phyloP scores from a whole-genome alignment of 2,329 filamentous ascomycete species.

The Epichloe gansuensis region DNA sequence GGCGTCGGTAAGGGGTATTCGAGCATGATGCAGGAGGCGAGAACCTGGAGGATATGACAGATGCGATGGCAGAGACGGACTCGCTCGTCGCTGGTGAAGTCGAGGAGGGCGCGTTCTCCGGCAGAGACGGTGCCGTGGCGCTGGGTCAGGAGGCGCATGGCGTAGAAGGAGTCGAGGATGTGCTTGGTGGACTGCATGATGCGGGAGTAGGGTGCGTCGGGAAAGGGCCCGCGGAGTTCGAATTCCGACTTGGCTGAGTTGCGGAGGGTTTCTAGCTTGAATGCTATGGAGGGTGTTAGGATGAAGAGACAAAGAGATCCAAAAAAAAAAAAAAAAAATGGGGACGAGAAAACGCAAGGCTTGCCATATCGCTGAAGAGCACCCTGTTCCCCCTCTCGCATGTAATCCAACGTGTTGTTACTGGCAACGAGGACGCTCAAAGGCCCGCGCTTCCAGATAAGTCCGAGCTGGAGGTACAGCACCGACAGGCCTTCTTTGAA shows the following conservation, averaged over 20 bases:
- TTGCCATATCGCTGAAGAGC: slow-evolving; percentile 67
- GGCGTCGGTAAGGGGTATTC: slow-evolving; percentile 83
- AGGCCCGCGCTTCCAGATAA: slow-evolving; percentile 93
- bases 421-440: slow-evolving; percentile 59
- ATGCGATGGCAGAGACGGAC: slow-evolving; percentile 75
- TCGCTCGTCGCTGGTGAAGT: slow-evolving; percentile 69
- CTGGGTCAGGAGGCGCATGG: slow-evolving; percentile 85
- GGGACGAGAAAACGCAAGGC: slow-evolving; percentile 4
- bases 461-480: slow-evolving; percentile 87
- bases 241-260: slow-evolving; percentile 71
- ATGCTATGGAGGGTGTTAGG: slow-evolving; percentile 25
- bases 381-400: slow-evolving; percentile 78
- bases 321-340: neutral
- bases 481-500: slow-evolving; percentile 81
- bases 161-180: slow-evolving; percentile 87
- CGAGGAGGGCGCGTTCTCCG: slow-evolving; percentile 70
- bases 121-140: slow-evolving; percentile 64
- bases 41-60: slow-evolving; percentile 74
- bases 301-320: neutral
- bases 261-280: slow-evolving; percentile 62
- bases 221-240: slow-evolving; percentile 79
- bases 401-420: slow-evolving; percentile 53
- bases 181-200: slow-evolving; percentile 71
- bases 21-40: slow-evolving; percentile 86
- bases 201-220: slow-evolving; percentile 55